Conservation (phyloP, 2,329 filamentous ascomycete genomes). For the Arthrobotrys musiformis region DNA sequence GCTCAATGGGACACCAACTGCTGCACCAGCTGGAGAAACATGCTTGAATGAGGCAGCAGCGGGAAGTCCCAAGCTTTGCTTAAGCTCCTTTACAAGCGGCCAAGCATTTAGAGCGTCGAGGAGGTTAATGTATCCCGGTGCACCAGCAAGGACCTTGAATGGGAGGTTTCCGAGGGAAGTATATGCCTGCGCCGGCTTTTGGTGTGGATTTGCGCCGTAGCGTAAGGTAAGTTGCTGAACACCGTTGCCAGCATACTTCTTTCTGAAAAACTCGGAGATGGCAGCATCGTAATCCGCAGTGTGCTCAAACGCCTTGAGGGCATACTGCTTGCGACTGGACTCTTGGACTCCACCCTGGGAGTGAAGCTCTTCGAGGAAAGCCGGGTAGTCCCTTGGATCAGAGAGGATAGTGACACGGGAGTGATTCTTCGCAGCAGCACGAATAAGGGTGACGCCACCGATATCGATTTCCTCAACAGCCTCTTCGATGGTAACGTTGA, state of each 20-base stretch:
- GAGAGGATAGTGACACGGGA: conserved; percentile 93
- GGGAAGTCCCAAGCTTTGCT: conserved; percentile 83
- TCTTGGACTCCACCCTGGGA: conserved; percentile 81
- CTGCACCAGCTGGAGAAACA: conserved; percentile 94
- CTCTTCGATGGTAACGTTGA: conserved; percentile 95
- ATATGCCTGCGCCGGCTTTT: conserved; percentile 93
- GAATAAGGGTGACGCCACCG: conserved; percentile 93
- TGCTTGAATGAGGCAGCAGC: conserved; percentile 99
- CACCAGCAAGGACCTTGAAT: conserved; percentile 91
- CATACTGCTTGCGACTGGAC: conserved; percentile 84
- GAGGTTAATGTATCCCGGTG: conserved; percentile 96
- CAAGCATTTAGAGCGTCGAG: conserved; percentile 96
- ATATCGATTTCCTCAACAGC: conserved; percentile 99
- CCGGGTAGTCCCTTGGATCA: conserved; percentile 91
- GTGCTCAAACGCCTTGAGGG: conserved; percentile 97
- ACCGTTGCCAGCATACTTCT: conserved; percentile 90
- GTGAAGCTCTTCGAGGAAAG: conserved; percentile 85
- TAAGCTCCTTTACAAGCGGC: conserved; percentile 96
- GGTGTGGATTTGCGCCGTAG: conserved; percentile 97
- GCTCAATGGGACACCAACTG: conserved; percentile 87
- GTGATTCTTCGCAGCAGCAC: conserved; percentile 98
- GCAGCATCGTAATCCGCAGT: conserved; percentile 95
- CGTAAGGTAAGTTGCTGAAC: conserved; percentile 84
- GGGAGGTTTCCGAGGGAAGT: conserved; percentile 78
- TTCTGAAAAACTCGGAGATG: conserved; percentile 96